These are phyloP conservation scores for Schizopora paradoxa DNA, from an alignment of 1,284 basidiomycete genomes.

Conservation along the genomic window DNA sequence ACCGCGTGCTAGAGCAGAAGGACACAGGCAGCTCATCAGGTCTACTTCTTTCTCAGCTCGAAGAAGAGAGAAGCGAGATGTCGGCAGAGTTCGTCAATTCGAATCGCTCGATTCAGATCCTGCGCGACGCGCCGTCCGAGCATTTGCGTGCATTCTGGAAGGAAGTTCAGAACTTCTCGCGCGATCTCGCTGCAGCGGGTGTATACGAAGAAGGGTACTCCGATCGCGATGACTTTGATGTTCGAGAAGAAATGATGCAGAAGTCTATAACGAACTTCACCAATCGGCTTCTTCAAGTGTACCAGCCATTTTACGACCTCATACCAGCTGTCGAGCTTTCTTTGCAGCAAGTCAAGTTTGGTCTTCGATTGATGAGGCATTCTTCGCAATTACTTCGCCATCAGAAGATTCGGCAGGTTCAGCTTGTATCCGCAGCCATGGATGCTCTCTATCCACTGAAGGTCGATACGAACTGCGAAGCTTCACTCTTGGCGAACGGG, in stretches of 20 bases:
- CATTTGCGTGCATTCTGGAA: conserved; percentile 80
- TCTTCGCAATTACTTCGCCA: background rate
- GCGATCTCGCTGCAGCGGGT: conserved; percentile 40
- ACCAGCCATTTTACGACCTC: conserved; percentile 59
- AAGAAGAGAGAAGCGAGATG: conserved; percentile 24
- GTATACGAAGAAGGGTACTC: too few relatives aligned
- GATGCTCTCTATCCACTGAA: too few relatives aligned
- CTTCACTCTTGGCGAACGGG: background rate
- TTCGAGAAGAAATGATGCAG: conserved; percentile 27
- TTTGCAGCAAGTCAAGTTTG: conserved; percentile 66
- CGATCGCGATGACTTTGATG: background rate
- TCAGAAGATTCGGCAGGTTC: too few relatives aligned
- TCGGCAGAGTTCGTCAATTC: too few relatives aligned
- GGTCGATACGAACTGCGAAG: too few relatives aligned
- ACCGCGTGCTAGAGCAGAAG: conserved; percentile 49
- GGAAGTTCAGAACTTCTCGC: conserved; percentile 71
- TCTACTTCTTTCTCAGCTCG: conserved; percentile 40
- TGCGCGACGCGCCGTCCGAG: too few relatives aligned
- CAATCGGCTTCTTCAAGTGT: conserved; percentile 35
- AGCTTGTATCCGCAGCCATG: too few relatives aligned
- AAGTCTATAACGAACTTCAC: conserved; percentile 34
- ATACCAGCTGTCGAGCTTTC: conserved; percentile 60
- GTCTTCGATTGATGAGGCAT: conserved; percentile 53
- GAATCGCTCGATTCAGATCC: too few relatives aligned
- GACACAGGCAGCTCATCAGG: conserved; percentile 42